A percentile compares a stretch with the other conserved stretches of the same genome.
phyloP scores from a whole-genome alignment of 2,329 filamentous ascomycete genomes.

The Colletotrichum sp. region DNA sequence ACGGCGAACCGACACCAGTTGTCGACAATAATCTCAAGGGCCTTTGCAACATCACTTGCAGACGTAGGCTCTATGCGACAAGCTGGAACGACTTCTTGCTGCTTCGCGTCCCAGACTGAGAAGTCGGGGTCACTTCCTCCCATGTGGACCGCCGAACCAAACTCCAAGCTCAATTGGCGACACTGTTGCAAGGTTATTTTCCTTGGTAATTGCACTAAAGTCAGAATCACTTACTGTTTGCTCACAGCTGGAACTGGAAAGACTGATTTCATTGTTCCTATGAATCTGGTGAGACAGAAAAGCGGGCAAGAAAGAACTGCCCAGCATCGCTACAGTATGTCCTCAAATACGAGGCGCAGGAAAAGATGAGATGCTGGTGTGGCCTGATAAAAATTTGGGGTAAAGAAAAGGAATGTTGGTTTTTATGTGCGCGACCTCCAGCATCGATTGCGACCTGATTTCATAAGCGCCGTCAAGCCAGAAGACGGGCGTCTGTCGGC shows the following conservation, averaged over 20 bases:
- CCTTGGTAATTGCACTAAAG: no score
- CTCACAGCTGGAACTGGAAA: neutral
- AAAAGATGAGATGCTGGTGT: no score
- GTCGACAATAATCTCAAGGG: neutral
- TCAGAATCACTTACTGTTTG: neutral
- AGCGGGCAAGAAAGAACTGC: neutral
- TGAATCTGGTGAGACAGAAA: neutral
- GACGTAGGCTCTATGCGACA: neutral
- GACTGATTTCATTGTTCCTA: neutral
- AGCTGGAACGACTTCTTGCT: neutral
- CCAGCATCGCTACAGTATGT: fast-evolving
- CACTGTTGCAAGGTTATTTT: neutral
- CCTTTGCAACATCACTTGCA: neutral
- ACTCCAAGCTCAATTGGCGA: neutral
- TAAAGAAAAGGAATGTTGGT: neutral
- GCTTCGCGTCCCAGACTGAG: neutral
- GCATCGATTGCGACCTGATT: neutral
- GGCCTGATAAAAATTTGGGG: neutral
- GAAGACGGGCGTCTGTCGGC: neutral
- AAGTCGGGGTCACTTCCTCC: neutral
- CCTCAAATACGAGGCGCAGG: fast-evolving
- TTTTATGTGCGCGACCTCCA: neutral
- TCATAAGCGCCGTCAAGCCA: neutral
- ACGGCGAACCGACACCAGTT: neutral
- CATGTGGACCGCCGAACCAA: neutral